phyloP scores from a whole-genome alignment of 306 rosid species.

The Hippophae tibetana region DNA sequence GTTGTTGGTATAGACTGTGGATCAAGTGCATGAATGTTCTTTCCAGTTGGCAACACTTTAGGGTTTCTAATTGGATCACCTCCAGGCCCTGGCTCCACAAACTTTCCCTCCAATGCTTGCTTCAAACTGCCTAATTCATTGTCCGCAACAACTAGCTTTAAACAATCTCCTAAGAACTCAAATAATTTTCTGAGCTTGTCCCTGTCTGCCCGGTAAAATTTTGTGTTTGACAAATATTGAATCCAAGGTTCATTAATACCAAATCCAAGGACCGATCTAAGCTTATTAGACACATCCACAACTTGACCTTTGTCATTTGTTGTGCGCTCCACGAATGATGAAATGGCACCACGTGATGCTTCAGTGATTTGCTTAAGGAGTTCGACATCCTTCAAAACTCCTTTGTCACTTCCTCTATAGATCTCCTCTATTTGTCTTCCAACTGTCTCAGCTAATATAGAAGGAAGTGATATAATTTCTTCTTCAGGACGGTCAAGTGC shows the following conservation, averaged over 20 bases:
- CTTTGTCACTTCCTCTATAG: constrained; percentile 75
- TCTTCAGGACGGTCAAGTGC: constrained; percentile 95
- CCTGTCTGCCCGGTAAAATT: constrained; percentile 83
- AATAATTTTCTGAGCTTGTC: constrained; percentile 65
- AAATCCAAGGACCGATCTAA: constrained; percentile 69
- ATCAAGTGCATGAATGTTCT: constrained; percentile 91
- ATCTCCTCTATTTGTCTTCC: constrained; percentile 85
- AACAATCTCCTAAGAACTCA: constrained; percentile 67
- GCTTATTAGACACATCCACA: constrained; percentile 62
- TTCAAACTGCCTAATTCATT: constrained; percentile 90
- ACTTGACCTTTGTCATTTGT: constrained; percentile 91
- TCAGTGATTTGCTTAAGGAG: constrained; percentile 88
- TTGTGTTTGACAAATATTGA: constrained; percentile 71
- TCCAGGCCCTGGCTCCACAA: constrained; percentile 96
- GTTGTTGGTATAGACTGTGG: constrained; percentile 90
- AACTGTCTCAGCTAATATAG: constrained; percentile 66
- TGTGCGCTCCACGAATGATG: constrained; percentile 71
- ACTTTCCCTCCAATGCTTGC: constrained; percentile 96
- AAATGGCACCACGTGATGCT: constrained; percentile 72
- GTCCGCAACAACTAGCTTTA: constrained; percentile 79
- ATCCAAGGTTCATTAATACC: constrained; percentile 94
- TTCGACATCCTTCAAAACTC: constrained; percentile 86
- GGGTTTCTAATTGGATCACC: constrained; percentile 97
- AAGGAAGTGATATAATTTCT: constrained; percentile 62
- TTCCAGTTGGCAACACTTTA: constrained; percentile 86